These are phyloP conservation scores for Rhizopus microsporus DNA, from an alignment of 371 early-diverging fungal genomes.

Conservation along the genomic window DNA sequence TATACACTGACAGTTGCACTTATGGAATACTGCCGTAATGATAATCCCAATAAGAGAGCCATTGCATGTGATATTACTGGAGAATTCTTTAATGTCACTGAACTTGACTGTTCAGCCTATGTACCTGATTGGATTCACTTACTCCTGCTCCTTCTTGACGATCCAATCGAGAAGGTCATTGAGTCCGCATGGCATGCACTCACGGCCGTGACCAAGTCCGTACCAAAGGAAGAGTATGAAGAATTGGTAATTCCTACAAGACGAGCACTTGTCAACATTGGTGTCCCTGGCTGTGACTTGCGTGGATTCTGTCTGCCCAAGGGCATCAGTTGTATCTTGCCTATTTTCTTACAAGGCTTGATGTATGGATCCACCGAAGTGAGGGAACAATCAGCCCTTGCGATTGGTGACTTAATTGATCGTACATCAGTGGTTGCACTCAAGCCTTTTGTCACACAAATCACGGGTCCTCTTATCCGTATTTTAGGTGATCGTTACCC, in stretches of 20 bases:
- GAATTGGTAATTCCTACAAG: constrained; percentile 73
- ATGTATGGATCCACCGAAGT: constrained; percentile 85
- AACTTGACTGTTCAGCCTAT: constrained; percentile 68
- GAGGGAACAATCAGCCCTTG: constrained; percentile 86
- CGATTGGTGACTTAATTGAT: constrained; percentile 79
- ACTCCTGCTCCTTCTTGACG: constrained; percentile 71
- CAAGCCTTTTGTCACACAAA: constrained; percentile 90
- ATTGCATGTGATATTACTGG: constrained; percentile 63
- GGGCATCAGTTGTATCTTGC: constrained; percentile 87
- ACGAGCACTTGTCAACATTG: constrained; percentile 64
- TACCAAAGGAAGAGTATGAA: constrained; percentile 85
- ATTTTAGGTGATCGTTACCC: constrained; percentile 95
- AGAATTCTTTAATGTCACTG: constrained; percentile 70
- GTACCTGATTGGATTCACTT: constrained; percentile 83
- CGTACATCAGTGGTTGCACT: constrained; percentile 77
- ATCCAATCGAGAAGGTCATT: constrained; percentile 60
- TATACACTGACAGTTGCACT: constrained; percentile 70
- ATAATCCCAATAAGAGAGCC: constrained; percentile 53
- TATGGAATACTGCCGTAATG: constrained; percentile 65
- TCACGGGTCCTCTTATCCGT: constrained; percentile 97
- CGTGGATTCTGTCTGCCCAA: constrained; percentile 92
- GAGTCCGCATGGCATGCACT: constrained; percentile 79
- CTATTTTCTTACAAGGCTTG: constrained; percentile 93
- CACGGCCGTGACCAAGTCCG: constrained; percentile 75
- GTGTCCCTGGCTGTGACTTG: constrained; percentile 65